phyloP scores from a whole-genome alignment of 179 eudicot species.

The Spergularia azorica region DNA sequence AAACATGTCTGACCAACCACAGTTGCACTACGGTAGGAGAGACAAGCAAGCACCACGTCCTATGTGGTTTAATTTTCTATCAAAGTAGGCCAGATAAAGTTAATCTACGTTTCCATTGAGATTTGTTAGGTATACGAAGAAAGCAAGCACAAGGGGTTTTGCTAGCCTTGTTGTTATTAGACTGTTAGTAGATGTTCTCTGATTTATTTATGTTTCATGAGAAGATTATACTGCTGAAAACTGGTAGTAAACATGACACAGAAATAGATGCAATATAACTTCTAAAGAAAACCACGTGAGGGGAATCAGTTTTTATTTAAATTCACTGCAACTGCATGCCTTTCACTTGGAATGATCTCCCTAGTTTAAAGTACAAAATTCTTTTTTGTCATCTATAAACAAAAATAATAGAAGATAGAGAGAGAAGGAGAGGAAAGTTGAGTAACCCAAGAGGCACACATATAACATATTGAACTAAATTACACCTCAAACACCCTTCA shows the following conservation, averaged over 20 bases:
- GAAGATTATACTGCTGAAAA: background rate
- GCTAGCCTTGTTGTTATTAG: background rate
- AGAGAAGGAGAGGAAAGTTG: background rate
- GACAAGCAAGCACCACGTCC: conserved; percentile 10
- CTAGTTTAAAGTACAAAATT: background rate
- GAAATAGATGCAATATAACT: background rate
- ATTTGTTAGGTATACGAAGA: conserved; percentile 1
- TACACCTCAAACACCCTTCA: background rate
- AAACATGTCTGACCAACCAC: background rate
- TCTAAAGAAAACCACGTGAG: background rate
- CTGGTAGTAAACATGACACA: background rate
- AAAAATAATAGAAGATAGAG: background rate
- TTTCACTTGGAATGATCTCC: background rate
- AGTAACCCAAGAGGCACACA: background rate
- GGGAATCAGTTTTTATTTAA: conserved; percentile 2
- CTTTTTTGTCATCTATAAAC: background rate
- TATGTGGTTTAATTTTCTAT: background rate
- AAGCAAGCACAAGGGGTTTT: background rate
- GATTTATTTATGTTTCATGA: background rate
- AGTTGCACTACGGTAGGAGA: conserved; percentile 4
- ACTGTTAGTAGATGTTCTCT: background rate
- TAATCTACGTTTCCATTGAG: background rate
- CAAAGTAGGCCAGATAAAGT: background rate
- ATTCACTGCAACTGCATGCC: background rate
- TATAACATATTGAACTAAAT: background rate